These are phyloP conservation scores for Fusarium ambrosium DNA, from an alignment of 2,329 filamentous ascomycete species.

Conservation along the genomic window DNA sequence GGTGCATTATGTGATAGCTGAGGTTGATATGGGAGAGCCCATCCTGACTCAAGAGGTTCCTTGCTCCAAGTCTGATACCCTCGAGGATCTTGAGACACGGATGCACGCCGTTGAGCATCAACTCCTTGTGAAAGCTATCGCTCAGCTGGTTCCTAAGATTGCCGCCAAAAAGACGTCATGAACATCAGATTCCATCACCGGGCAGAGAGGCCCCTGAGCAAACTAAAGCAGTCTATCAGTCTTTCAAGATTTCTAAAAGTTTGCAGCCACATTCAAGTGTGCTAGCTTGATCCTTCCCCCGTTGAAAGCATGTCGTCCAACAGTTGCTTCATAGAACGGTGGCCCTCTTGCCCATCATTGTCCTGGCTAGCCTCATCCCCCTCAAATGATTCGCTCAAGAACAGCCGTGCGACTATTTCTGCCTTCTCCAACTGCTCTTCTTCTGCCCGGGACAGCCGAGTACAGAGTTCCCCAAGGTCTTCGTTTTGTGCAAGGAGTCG, in stretches of 20 bases:
- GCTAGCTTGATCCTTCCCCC: not conserved
- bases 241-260: not conserved
- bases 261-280: not conserved
- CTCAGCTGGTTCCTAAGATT: slow-evolving; percentile 59
- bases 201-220: not conserved
- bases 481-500: slow-evolving; percentile 77
- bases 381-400: slow-evolving; percentile 57
- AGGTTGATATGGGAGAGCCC: slow-evolving; percentile 84
- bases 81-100: slow-evolving; percentile 76
- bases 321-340: slow-evolving; percentile 21
- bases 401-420: slow-evolving; percentile 69
- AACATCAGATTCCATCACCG: not conserved
- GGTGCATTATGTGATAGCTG: slow-evolving; percentile 85
- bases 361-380: not conserved
- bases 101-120: slow-evolving; percentile 83
- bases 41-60: slow-evolving; percentile 79
- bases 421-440: slow-evolving; percentile 76
- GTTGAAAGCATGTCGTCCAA: slow-evolving; percentile 35
- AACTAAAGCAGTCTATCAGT: slow-evolving; percentile 2
- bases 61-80: slow-evolving; percentile 71
- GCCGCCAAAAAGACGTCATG: slow-evolving; percentile 20
- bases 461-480: slow-evolving; percentile 80
- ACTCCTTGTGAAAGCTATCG: slow-evolving; percentile 81
- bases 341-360: not conserved
- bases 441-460: slow-evolving; percentile 74